Percentiles rank a stretch among this genome's conserved stretches.
Conservation (phyloP, 2,329 filamentous ascomycete species). For the Apiospora phragmitis region DNA sequence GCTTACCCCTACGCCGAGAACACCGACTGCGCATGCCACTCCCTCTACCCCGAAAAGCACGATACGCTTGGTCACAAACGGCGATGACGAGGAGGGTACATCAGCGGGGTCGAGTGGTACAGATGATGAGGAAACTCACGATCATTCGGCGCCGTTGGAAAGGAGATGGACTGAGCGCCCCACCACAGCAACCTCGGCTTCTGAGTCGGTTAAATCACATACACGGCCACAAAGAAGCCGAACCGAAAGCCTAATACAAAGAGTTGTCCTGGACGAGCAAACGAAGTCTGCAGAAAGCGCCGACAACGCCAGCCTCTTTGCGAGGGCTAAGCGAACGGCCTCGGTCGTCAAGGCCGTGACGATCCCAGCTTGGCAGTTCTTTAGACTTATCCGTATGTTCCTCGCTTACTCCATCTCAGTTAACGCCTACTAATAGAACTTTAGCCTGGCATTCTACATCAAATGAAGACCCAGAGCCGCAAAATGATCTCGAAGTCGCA, state of each 20-base stretch:
- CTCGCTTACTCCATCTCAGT: conserved; percentile 10
- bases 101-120: conserved; percentile 18
- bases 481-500: conserved; percentile 78
- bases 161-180: conserved; percentile 35
- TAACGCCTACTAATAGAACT: conserved; percentile 22
- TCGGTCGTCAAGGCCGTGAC: conserved; percentile 76
- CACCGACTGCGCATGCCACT: conserved; percentile 25
- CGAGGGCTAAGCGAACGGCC: conserved; percentile 45
- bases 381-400: conserved; percentile 82
- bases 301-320: conserved; percentile 42
- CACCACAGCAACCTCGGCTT: conserved; percentile 16
- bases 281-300: conserved; percentile 41
- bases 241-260: conserved; percentile 62
- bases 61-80: conserved; percentile 33
- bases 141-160: conserved; percentile 27
- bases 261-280: conserved; percentile 55
- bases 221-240: conserved; percentile 31
- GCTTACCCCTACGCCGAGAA: conserved; percentile 32
- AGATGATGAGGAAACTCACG: conserved; percentile 14
- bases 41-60: conserved; percentile 28
- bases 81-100: conserved; percentile 22
- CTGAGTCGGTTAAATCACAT: conserved; percentile 19
- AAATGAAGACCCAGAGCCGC: conserved; percentile 46
- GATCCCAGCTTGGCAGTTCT: conserved; percentile 97
- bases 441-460: conserved; percentile 79